phyloP scores from a whole-genome alignment of 108 stramenopile genomes.

The Nannochloropsis oceanica region DNA sequence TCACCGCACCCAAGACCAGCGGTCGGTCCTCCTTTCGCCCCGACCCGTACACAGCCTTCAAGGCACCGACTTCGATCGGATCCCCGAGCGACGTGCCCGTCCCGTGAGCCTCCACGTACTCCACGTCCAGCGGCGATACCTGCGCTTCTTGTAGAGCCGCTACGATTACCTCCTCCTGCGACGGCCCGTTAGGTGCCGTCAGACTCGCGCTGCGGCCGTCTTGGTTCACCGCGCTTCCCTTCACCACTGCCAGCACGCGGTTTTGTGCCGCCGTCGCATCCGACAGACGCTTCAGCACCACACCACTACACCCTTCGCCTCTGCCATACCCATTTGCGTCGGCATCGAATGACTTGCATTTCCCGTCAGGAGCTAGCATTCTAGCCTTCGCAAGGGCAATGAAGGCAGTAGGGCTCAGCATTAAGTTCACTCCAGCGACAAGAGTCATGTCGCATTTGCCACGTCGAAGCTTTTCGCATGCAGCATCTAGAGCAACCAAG shows the following conservation, averaged over 20 bases:
- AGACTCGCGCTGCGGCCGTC: conserved; percentile 37
- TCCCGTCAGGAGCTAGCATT: conserved; percentile 28
- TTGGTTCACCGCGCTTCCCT: conserved; percentile 27
- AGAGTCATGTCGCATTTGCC: conserved; percentile 12
- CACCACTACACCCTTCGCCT: conserved; percentile 23
- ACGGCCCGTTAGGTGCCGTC: conserved; percentile 39
- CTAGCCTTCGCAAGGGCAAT: conserved; percentile 29
- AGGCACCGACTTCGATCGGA: conserved; percentile 36
- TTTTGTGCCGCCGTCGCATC: background rate
- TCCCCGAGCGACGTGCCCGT: conserved; percentile 44
- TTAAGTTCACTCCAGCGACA: conserved; percentile 29
- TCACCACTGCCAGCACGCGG: background rate
- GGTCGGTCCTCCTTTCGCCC: conserved; percentile 8
- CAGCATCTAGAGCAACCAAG: conserved; percentile 33
- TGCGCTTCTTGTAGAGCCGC: conserved; percentile 15
- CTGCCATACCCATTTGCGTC: conserved; percentile 13
- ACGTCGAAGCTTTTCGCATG: conserved; percentile 10
- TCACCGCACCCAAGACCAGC: conserved; percentile 36
- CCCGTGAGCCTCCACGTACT: conserved; percentile 39
- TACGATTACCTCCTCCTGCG: conserved; percentile 17
- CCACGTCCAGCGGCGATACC: conserved; percentile 12
- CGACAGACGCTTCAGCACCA: conserved; percentile 4
- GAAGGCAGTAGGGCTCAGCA: conserved; percentile 26
- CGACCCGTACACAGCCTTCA: conserved; percentile 28
- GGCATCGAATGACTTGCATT: conserved; percentile 29